A percentile compares a stretch with the other conserved stretches of the same genome.
These are phyloP conservation scores for Gamsiella multidivaricata DNA, from an alignment of 192 early-diverging fungal species.

Conservation along the genomic window DNA sequence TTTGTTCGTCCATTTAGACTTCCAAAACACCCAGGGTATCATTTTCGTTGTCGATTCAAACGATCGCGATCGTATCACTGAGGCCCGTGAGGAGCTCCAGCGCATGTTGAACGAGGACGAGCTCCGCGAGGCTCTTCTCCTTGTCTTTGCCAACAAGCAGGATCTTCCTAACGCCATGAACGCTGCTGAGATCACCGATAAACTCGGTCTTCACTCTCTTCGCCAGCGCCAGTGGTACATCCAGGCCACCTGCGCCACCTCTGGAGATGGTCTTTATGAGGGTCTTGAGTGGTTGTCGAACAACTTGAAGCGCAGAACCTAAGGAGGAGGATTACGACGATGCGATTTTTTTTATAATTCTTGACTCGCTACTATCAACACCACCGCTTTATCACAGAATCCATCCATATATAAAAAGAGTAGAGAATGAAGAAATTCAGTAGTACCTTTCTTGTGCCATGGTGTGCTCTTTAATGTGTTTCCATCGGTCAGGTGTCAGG, in stretches of 20 bases:
- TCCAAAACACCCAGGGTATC: slow-evolving; percentile 96
- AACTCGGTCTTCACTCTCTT: slow-evolving; percentile 88
- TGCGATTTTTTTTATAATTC: neutral
- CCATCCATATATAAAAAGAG: too few relatives aligned
- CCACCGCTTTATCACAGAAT: too few relatives aligned
- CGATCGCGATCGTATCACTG: slow-evolving; percentile 93
- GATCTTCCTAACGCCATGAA: slow-evolving; percentile 98
- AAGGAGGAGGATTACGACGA: slow-evolving; percentile 7
- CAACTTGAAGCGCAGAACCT: slow-evolving; percentile 68
- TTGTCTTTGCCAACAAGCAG: slow-evolving; percentile 99
- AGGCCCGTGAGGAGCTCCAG: slow-evolving; percentile 94
- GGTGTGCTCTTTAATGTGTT: too few relatives aligned
- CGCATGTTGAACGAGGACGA: slow-evolving; percentile 97
- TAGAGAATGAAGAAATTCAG: too few relatives aligned
- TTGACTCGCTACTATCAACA: too few relatives aligned
- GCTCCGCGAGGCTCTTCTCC: slow-evolving; percentile 87
- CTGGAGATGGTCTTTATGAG: slow-evolving; percentile 97
- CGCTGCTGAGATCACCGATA: slow-evolving; percentile 92
- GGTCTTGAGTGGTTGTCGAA: slow-evolving; percentile 94
- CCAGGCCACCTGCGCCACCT: slow-evolving; percentile 91
- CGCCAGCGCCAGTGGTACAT: slow-evolving; percentile 92
- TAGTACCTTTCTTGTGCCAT: too few relatives aligned
- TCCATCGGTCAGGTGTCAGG: too few relatives aligned
- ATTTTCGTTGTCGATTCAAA: slow-evolving; percentile 98
- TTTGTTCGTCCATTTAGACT: too few relatives aligned